Base-by-base conservation (phyloP, 345 rosid genomes). In the Arabis hirsuta region DNA sequence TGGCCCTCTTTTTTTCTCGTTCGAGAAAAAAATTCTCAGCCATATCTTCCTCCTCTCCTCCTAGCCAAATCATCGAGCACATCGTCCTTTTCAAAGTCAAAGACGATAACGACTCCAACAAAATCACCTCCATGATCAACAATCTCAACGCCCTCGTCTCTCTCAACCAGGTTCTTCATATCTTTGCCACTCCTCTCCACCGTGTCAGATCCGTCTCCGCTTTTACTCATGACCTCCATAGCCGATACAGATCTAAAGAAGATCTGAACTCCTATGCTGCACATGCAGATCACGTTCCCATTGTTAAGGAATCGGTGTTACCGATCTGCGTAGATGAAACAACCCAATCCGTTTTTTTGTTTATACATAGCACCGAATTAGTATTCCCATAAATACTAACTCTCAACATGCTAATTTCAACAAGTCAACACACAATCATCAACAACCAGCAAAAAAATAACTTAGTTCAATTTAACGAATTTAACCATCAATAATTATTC, bases 221-320 rank as follows among this genome's bases (percentile, higher is more conserved):
- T 12, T 94, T 90, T 81, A 89, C 95, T 13, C 98, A 94, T 86
- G 76, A 91, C 80, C 98, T 94, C 68, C 96, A 94, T 76, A 87
- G 92, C 87, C 97, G 96, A 9, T 89, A 89, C 87, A 67, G 76
- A 56, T 82, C 97, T 56, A 89, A 89, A 53, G 84, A 86, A 8
- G 84, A 79, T 77, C 85, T 91, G 48, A 20, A 12, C 62, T 27
- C 83, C 5, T 94, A 94, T 82, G 50, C 88, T 41, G 83, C 77
- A 1, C 88, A 91, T 80, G 95, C 96, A 1, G 73, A 79, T 47
- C 96, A 91, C 81, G 74, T 86, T 56, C 53, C 69, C 61, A 90
- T 81, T 54, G 97, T 87, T 48, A 86, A 83, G 67, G 90, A 90
- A 12, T 71, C 73, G 2, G 79, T 75, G 41, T 67, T 82, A 12